Conservation (phyloP, 2,329 filamentous ascomycete genomes). For the Diaporthe vaccinii region DNA sequence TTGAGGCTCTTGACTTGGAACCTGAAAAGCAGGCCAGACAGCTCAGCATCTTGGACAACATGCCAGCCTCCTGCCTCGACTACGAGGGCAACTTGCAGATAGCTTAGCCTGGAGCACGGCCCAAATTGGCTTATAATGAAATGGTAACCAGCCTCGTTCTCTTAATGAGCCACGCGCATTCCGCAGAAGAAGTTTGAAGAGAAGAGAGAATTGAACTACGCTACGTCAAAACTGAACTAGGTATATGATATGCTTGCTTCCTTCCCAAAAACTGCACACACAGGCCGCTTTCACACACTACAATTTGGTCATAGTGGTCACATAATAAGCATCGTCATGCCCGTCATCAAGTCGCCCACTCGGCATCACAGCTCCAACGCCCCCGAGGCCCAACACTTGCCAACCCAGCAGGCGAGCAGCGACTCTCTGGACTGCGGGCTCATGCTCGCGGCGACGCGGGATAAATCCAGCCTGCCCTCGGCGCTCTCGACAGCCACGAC, state of each 20-base stretch:
- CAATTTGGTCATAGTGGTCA: conserved; percentile 5
- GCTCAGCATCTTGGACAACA: too few relatives aligned
- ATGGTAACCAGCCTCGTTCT: too few relatives aligned
- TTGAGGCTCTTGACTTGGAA: too few relatives aligned
- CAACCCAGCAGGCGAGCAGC: conserved; percentile 58
- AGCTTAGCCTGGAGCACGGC: too few relatives aligned
- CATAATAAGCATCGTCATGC: background rate
- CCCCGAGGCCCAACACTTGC: conserved; percentile 26
- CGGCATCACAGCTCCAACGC: conserved; percentile 20
- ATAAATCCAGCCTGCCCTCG: conserved; percentile 30
- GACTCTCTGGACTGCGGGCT: conserved; percentile 66
- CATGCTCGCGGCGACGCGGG: conserved; percentile 32
- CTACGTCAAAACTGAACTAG: conserved; percentile 7
- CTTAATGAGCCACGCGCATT: background rate
- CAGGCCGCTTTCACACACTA: conserved; percentile 17
- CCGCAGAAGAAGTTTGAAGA: background rate
- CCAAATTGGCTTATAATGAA: too few relatives aligned
- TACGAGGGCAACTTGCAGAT: too few relatives aligned
- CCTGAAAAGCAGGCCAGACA: too few relatives aligned
- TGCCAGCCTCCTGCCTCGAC: too few relatives aligned
- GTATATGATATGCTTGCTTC: conserved; percentile 9
- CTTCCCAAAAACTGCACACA: background rate
- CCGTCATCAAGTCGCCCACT: background rate
- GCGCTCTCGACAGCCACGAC: conserved; percentile 34
- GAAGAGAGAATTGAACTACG: conserved; percentile 20